phyloP scores from a whole-genome alignment of 345 rosid species.

The Moricandia arvensis region DNA sequence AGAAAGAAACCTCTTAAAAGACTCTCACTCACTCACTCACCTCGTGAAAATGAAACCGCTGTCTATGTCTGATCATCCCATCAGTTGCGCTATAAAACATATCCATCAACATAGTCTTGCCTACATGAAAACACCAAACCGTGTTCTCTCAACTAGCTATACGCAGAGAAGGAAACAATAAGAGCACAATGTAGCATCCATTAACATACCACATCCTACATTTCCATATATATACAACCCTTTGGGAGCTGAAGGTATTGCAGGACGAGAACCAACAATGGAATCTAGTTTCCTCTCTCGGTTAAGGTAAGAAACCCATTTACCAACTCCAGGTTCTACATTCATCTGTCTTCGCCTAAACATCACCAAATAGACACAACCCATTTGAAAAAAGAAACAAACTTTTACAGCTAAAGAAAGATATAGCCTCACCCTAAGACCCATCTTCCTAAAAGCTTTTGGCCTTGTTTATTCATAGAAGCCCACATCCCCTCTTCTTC shows the following conservation, averaged over 20 bases:
- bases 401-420: background rate
- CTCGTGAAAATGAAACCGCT: slow-evolving; percentile 86
- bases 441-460: slow-evolving; percentile 58
- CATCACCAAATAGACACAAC: background rate
- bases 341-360: slow-evolving; percentile 53
- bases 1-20: background rate
- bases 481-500: slow-evolving; percentile 58
- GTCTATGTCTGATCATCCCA: slow-evolving; percentile 64
- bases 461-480: slow-evolving; percentile 52
- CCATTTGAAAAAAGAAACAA: background rate
- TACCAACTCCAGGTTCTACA: slow-evolving; percentile 90
- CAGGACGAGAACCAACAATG: slow-evolving; percentile 66
- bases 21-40: slow-evolving; percentile 40
- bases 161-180: background rate
- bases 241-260: slow-evolving; percentile 78
- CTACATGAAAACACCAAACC: slow-evolving; percentile 42
- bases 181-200: background rate
- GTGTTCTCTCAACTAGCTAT: background rate
- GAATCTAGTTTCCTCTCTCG: slow-evolving; percentile 85
- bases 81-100: slow-evolving; percentile 81
- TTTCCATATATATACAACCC: slow-evolving; percentile 88
- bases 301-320: slow-evolving; percentile 93
- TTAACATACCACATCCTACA: slow-evolving; percentile 82
- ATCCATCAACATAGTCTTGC: slow-evolving; percentile 98
- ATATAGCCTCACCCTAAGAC: slow-evolving; percentile 48